Percentiles rank a stretch among this genome's conserved stretches.
phyloP scores from a whole-genome alignment of 768 basidiomycete species.

The Leccinum arenicola region DNA sequence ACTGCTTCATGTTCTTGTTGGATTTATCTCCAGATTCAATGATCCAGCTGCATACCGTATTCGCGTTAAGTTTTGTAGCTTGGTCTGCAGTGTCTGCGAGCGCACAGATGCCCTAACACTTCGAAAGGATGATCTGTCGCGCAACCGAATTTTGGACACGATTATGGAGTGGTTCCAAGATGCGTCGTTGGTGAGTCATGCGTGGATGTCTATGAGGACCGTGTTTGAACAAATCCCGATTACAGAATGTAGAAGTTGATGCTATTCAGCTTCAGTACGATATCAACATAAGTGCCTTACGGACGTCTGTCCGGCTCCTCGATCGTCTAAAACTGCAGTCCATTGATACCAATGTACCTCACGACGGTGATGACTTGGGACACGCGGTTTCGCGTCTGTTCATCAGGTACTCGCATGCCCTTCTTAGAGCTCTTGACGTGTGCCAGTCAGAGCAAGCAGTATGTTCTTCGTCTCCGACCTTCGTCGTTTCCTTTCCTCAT shows the following conservation, averaged over 20 bases:
- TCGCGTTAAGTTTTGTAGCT: constrained; percentile 70
- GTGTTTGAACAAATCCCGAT: background rate
- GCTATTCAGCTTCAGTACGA: constrained; percentile 48
- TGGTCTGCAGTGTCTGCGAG: constrained; percentile 67
- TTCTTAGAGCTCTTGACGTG: constrained; percentile 59
- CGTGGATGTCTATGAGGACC: background rate
- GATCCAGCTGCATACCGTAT: constrained; percentile 56
- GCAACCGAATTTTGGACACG: constrained; percentile 71
- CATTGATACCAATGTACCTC: constrained; percentile 46
- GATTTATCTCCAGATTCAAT: constrained; percentile 61
- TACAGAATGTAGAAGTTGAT: constrained; percentile 39
- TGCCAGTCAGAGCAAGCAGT: constrained; percentile 49
- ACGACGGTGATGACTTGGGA: constrained; percentile 58
- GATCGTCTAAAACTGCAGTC: constrained; percentile 70
- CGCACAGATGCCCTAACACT: constrained; percentile 58
- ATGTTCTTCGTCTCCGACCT: constrained; percentile 10
- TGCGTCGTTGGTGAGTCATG: constrained; percentile 44
- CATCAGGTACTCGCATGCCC: constrained; percentile 67
- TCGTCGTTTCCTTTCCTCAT: constrained; percentile 9
- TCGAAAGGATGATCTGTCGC: constrained; percentile 63
- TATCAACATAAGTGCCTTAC: constrained; percentile 69
- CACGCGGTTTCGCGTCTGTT: constrained; percentile 78
- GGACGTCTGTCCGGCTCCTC: constrained; percentile 70
- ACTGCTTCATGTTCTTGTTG: constrained; percentile 56
- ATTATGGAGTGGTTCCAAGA: constrained; percentile 79